Percentiles rank a stretch among this genome's conserved stretches.
phyloP scores from a whole-genome alignment of 23 red algal species.

The Pyropia haitanensis region DNA sequence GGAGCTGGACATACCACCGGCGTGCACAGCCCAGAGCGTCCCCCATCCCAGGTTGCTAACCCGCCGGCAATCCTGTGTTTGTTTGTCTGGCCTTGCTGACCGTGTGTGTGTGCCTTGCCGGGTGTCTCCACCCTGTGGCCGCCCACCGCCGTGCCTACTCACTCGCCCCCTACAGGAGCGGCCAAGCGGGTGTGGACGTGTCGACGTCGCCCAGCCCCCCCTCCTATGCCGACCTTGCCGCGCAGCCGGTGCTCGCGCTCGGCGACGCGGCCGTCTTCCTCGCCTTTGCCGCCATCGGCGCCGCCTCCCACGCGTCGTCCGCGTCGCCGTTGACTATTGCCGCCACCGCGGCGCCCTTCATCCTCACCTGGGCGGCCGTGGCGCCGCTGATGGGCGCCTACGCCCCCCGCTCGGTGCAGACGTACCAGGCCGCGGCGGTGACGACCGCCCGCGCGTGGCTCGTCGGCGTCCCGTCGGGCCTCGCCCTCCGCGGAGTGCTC shows the following conservation, averaged over 20 bases:
- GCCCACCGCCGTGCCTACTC: background rate
- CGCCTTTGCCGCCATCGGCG: conserved; percentile 44
- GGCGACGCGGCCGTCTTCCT: conserved; percentile 50
- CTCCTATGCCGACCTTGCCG: conserved; percentile 36
- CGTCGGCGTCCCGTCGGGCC: conserved; percentile 40
- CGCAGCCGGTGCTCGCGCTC: conserved; percentile 42
- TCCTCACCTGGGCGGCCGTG: conserved; percentile 47
- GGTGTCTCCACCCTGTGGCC: too few species aligned
- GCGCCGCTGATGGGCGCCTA: conserved; percentile 63
- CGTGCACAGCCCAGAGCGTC: too few species aligned
- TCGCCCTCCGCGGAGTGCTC: conserved; percentile 49
- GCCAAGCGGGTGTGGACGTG: conserved; percentile 34
- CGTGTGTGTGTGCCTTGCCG: too few species aligned
- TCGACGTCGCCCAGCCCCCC: conserved; percentile 18
- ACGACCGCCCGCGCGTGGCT: conserved; percentile 25
- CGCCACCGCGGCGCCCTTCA: conserved; percentile 65
- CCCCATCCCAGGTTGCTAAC: too few species aligned
- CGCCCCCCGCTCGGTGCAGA: conserved; percentile 25
- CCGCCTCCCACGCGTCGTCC: conserved; percentile 6
- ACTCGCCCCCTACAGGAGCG: conserved; percentile 27
- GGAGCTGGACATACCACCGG: too few species aligned
- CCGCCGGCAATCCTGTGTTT: too few species aligned
- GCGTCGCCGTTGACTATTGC: conserved; percentile 23
- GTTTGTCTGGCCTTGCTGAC: too few species aligned
- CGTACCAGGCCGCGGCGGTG: conserved; percentile 8